phyloP scores from a whole-genome alignment of 2,329 filamentous ascomycete species.

The Helotiales sp. region DNA sequence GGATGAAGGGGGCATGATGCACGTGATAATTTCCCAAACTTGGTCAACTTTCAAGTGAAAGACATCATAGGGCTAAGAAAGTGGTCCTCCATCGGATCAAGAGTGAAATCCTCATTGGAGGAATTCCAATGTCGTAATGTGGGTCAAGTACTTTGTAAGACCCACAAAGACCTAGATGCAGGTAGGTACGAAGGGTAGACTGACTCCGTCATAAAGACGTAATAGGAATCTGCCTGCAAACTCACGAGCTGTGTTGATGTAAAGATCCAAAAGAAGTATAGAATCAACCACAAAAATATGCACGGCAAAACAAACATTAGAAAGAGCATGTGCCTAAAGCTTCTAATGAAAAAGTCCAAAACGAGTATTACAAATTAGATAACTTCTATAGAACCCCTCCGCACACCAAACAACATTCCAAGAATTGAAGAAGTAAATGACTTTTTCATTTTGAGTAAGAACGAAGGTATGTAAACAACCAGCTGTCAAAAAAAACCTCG shows the following conservation, averaged over 20 bases:
- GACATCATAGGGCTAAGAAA: not conserved
- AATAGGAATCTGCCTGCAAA: not conserved
- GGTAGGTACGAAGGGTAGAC: not conserved
- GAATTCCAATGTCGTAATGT: not conserved
- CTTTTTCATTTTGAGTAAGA: not conserved
- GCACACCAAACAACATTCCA: not conserved
- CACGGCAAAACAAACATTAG: not conserved
- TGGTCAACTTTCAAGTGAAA: not conserved
- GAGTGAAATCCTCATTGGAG: not conserved
- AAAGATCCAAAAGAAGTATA: too few species aligned
- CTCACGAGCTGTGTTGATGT: not conserved
- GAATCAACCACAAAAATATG: too few species aligned
- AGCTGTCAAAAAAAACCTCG: slow-evolving; percentile 5
- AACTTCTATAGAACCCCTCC: not conserved
- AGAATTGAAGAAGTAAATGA: not conserved
- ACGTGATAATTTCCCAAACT: not conserved
- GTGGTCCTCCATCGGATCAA: not conserved
- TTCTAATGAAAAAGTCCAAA: not conserved
- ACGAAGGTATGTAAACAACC: not conserved
- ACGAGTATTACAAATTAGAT: not conserved
- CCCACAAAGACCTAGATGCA: not conserved
- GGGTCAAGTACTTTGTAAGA: not conserved
- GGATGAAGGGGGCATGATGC: not conserved
- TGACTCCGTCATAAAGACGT: not conserved
- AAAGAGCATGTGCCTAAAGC: not conserved